Evolutionary conservation across 2,329 filamentous ascomycete genomes (phyloP).

Genomic region (Talaromyces rugulosus): DNA sequence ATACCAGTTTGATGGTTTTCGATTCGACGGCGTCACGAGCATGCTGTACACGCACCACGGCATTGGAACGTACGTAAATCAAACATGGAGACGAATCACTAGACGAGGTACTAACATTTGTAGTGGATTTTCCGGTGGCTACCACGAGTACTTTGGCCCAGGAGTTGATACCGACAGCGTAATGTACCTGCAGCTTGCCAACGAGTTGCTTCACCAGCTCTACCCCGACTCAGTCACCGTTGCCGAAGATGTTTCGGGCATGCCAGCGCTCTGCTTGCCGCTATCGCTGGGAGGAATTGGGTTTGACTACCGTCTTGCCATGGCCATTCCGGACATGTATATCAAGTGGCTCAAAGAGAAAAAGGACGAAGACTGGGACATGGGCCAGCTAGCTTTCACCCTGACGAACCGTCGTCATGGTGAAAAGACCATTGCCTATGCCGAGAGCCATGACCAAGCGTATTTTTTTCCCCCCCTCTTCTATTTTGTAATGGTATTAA

Average conservation of each 20-base stretch:
- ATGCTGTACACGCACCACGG: slow-evolving; percentile 97
- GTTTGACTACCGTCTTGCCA: slow-evolving; percentile 94
- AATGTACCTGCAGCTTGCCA: slow-evolving; percentile 92
- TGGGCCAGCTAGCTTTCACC: slow-evolving; percentile 77
- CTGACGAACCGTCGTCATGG: slow-evolving; percentile 89
- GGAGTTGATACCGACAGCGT: slow-evolving; percentile 89
- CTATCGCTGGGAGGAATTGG: slow-evolving; percentile 84
- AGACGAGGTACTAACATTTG: background rate
- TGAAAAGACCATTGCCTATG: slow-evolving; percentile 97
- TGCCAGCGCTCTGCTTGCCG: slow-evolving; percentile 91
- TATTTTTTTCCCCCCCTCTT: slow-evolving; percentile 48
- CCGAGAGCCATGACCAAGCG: slow-evolving; percentile 97
- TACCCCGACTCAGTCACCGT: slow-evolving; percentile 88
- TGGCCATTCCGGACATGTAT: slow-evolving; percentile 98
- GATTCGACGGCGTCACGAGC: slow-evolving; percentile 96
- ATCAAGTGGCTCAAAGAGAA: slow-evolving; percentile 98
- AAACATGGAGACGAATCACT: background rate
- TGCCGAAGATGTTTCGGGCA: slow-evolving; percentile 95
- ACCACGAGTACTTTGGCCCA: slow-evolving; percentile 94
- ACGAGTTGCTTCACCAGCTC: slow-evolving; percentile 88
- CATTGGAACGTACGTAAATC: slow-evolving; percentile 76
- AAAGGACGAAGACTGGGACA: slow-evolving; percentile 86
- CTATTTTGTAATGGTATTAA: slow-evolving; percentile 11
- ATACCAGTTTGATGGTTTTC: slow-evolving; percentile 93
- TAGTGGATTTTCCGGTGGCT: slow-evolving; percentile 92